Conservation (phyloP, 176 grass and related monocot genomes). For the Coix lacrymajobi region DNA sequence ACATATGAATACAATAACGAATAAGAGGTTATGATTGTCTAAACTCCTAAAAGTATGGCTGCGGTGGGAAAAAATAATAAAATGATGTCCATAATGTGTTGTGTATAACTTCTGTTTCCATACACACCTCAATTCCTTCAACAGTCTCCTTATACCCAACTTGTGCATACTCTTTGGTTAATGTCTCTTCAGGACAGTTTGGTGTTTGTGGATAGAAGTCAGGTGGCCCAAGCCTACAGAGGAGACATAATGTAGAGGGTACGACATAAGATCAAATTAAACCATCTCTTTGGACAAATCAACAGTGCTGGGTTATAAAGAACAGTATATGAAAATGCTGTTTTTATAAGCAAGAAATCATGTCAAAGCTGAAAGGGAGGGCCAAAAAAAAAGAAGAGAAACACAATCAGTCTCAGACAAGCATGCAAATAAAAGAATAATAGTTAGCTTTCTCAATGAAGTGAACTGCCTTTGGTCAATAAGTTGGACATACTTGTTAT, state of each 20-base stretch:
- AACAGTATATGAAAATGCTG: background rate
- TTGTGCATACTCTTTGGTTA: slow-evolving; percentile 94
- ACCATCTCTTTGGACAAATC: slow-evolving; percentile 3
- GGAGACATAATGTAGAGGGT: slow-evolving; percentile 8
- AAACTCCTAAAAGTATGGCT: background rate
- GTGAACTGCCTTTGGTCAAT: background rate
- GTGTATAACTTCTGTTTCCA: background rate
- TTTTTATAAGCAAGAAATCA: background rate
- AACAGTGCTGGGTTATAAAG: background rate
- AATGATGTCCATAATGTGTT: background rate
- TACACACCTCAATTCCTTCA: slow-evolving; percentile 96
- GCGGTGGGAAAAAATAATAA: background rate
- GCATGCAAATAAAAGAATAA: background rate
- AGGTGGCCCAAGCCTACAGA: slow-evolving; percentile 87
- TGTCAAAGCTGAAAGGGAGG: background rate
- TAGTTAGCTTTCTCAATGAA: background rate
- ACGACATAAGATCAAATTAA: background rate
- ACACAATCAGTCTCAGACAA: background rate
- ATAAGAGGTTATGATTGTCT: background rate
- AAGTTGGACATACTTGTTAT: slow-evolving; percentile 57
- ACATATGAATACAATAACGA: background rate
- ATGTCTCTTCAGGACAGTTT: slow-evolving; percentile 97
- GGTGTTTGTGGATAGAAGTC: slow-evolving; percentile 92
- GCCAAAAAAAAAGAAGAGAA: background rate
- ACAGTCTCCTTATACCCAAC: slow-evolving; percentile 95